phyloP scores from a whole-genome alignment of 2,329 filamentous ascomycete species.

The Talaromyces sp. region DNA sequence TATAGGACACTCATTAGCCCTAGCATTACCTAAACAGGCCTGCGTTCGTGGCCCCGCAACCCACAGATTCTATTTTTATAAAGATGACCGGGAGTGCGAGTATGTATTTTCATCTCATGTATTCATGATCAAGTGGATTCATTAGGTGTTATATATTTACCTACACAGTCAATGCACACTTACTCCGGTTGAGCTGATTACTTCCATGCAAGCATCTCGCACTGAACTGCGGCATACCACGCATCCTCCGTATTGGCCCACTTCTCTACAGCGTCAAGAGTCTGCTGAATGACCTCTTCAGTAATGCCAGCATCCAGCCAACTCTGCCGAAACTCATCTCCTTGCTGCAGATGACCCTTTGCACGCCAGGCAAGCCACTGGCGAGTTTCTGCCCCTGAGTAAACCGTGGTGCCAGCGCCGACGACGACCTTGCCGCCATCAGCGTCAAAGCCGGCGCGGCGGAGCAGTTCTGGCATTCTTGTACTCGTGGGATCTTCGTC shows the following conservation, averaged over 20 bases:
- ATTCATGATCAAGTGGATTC: background rate
- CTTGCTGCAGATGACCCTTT: conserved; percentile 29
- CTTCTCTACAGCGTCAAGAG: conserved; percentile 28
- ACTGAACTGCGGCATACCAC: conserved; percentile 38
- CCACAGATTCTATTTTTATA: no score
- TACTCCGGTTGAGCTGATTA: conserved; percentile 21
- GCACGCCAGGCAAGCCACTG: conserved; percentile 31
- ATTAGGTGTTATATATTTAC: background rate
- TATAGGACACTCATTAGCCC: no score
- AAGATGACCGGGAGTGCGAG: no score
- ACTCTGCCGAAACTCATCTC: conserved; percentile 36
- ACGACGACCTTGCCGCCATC: conserved; percentile 29
- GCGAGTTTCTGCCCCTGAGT: conserved; percentile 28
- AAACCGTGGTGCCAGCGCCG: conserved; percentile 33
- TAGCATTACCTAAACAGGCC: no score
- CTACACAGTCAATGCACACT: background rate
- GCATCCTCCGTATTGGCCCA: conserved; percentile 43
- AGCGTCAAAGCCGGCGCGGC: conserved; percentile 33
- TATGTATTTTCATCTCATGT: no score
- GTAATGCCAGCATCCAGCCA: conserved; percentile 40
- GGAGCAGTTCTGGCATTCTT: conserved; percentile 35
- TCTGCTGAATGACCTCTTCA: conserved; percentile 38
- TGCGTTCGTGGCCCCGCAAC: no score
- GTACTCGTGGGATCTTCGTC: conserved; percentile 25
- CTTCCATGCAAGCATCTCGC: conserved; percentile 46